Evolutionary conservation across 169 alveolate species (phyloP), one percentile per base, ranked within the genome.

Genomic region (Cryptosporidium sp.): DNA sequence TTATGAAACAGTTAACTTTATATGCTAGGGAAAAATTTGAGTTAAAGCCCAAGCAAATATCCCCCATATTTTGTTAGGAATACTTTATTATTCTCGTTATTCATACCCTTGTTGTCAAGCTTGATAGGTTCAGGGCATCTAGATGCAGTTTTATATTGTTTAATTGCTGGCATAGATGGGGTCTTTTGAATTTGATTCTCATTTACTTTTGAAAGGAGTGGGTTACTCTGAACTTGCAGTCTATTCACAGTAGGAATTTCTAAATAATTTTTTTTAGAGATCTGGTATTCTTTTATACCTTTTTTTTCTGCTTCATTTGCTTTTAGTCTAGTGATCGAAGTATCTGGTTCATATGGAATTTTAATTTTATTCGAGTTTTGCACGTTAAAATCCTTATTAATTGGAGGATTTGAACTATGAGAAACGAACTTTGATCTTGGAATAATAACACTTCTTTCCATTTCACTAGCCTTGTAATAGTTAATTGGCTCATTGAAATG

Each of bases 31-130:
- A 65, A 65, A 31, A 26, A 18, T 12, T 26, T 14, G 31, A 42
- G 26, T 65, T 80, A 80, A 3, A 80, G 75, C 18, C 89, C 89
- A 7, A 80, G 56, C 9, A 80, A 39, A 33, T 80, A 80, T 37
- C 69, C 75, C 16, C 89, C 89, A 80, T 80, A 80, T 29, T 44
- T 65, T 37, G 89, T 62, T 42, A 80, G 48, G 33, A 26, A 29
- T 4, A 80, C 80, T 23, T 71, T 44, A 39, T 71, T 51, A 44
- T 71, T 48, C 33, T 51, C 69, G 42, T 29, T 33, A 23, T 31
- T 21, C 26, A n/a, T 9, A 23, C 26, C 8, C 29, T 51, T n/a
- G 26, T 21, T 31, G 23, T 51, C 85, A 18, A 31, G 12, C n/a
- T n/a, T 51, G 12, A 33, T 14, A 31, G 51, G 72, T 2, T 31